phyloP scores from a whole-genome alignment of 768 basidiomycete genomes.

The Trichaptum fuscoviolaceum region DNA sequence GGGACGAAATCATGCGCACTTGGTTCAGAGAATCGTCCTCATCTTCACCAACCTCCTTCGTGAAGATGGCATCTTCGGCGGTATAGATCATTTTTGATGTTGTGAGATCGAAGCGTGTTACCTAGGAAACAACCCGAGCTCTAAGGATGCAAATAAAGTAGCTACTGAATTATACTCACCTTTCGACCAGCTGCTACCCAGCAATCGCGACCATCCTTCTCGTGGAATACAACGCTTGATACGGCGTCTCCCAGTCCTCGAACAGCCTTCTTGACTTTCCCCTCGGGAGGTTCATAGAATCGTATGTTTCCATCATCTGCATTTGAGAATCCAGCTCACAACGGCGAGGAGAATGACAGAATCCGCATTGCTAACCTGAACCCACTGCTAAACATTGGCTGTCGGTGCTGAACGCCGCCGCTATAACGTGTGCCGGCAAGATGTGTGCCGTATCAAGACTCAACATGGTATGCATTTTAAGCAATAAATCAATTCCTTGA shows the following conservation, averaged over 20 bases:
- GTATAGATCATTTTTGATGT: slow-evolving; percentile 49
- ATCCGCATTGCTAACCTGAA: neutral
- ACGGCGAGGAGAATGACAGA: no score
- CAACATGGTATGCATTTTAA: no score
- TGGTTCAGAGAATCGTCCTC: slow-evolving; percentile 64
- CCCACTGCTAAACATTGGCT: neutral
- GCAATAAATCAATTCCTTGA: no score
- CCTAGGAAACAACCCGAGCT: slow-evolving; percentile 14
- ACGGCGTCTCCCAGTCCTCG: slow-evolving; percentile 53
- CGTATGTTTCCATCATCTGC: slow-evolving; percentile 68
- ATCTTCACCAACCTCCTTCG: slow-evolving; percentile 42
- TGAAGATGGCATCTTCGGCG: slow-evolving; percentile 40
- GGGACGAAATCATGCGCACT: slow-evolving; percentile 34
- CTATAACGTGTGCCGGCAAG: neutral
- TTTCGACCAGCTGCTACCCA: slow-evolving; percentile 65
- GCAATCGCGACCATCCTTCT: slow-evolving; percentile 39
- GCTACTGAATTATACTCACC: slow-evolving; percentile 30
- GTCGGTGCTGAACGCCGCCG: neutral
- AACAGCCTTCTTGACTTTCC: slow-evolving; percentile 59
- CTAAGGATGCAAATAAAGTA: neutral
- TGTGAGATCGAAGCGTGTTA: slow-evolving; percentile 40
- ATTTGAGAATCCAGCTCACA: neutral
- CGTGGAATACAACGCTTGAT: slow-evolving; percentile 51
- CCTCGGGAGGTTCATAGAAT: slow-evolving; percentile 54
- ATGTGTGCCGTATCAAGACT: neutral